Evolutionary conservation across 73 alveolate species (phyloP).

Genomic region (Paramecium pentaurelia): DNA sequence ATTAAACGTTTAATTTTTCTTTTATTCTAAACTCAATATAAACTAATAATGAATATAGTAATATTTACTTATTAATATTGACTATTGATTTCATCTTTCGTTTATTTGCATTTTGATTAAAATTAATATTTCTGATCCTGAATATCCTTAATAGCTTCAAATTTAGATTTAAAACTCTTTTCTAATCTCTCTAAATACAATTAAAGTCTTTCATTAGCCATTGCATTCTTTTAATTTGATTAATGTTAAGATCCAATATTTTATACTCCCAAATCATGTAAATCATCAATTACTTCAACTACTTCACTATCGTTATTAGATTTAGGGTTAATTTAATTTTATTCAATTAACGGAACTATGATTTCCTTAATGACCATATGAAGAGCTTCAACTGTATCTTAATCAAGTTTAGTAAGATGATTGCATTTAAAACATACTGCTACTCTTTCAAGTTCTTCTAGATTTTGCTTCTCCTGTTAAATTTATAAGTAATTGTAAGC

Average conservation of each 20-base stretch:
- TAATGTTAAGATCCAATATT: not conserved
- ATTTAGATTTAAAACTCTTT: not conserved
- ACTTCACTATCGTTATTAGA: not conserved
- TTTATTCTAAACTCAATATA: not conserved
- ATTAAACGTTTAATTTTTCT: not conserved
- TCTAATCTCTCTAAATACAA: constrained; percentile 16
- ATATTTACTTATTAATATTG: not conserved
- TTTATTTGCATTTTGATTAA: not conserved
- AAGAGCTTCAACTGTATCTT: constrained; percentile 36
- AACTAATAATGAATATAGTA: not conserved
- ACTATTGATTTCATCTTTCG: constrained; percentile 3
- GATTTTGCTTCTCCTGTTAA: not conserved
- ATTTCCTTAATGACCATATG: not conserved
- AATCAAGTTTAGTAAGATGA: not conserved
- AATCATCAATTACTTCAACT: not conserved
- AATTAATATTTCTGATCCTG: not conserved
- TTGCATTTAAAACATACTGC: constrained; percentile 15
- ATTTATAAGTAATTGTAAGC: not conserved
- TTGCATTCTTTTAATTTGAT: not conserved
- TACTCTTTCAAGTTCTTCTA: not conserved
- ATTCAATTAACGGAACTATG: constrained; percentile 9
- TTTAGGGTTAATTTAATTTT: not conserved
- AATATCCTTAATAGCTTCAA: constrained; percentile 8
- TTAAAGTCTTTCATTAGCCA: not conserved
- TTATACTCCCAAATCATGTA: not conserved